These are phyloP conservation scores for Lagenidium giganteum DNA, from an alignment of 352 stramenopile genomes.

Conservation along the genomic window DNA sequence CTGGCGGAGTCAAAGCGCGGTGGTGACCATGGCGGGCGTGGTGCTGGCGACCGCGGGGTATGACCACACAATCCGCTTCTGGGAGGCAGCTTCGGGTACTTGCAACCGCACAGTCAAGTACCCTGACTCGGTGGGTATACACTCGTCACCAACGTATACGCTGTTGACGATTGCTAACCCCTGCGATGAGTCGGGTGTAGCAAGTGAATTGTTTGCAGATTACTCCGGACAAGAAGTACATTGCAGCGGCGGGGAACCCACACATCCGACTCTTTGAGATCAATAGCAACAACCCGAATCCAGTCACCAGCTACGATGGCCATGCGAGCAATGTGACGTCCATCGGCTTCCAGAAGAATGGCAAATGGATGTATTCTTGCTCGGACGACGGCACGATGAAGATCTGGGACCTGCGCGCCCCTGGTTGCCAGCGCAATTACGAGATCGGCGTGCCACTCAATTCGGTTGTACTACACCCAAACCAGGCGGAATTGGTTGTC, in stretches of 20 bases:
- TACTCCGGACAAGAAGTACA: conserved; percentile 93
- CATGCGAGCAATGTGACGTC: conserved; percentile 94
- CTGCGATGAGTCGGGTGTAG: too few species aligned
- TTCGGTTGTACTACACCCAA: conserved; percentile 91
- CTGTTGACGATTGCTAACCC: too few species aligned
- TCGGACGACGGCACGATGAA: conserved; percentile 94
- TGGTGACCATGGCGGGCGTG: conserved; percentile 78
- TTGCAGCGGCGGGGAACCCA: conserved; percentile 94
- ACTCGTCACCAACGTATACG: too few species aligned
- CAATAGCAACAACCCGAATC: conserved; percentile 91
- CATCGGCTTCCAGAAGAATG: conserved; percentile 95
- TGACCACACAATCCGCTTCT: conserved; percentile 97
- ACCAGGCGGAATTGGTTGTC: conserved; percentile 81
- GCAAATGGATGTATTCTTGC: conserved; percentile 95
- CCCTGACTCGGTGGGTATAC: conserved; percentile 76
- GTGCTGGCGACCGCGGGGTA: conserved; percentile 95
- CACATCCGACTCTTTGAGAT: conserved; percentile 96
- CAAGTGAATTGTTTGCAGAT: conserved; percentile 96
- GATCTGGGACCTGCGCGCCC: conserved; percentile 89
- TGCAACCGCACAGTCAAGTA: conserved; percentile 94
- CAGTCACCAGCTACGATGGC: conserved; percentile 93
- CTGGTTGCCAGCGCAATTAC: conserved; percentile 79
- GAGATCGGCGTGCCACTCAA: conserved; percentile 86
- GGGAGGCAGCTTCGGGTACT: conserved; percentile 93
- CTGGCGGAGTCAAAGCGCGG: too few species aligned